A percentile compares a stretch with the other conserved stretches of the same genome.
Evolutionary conservation across 768 basidiomycete species (phyloP).

Genomic region (Boletus rubropictus): DNA sequence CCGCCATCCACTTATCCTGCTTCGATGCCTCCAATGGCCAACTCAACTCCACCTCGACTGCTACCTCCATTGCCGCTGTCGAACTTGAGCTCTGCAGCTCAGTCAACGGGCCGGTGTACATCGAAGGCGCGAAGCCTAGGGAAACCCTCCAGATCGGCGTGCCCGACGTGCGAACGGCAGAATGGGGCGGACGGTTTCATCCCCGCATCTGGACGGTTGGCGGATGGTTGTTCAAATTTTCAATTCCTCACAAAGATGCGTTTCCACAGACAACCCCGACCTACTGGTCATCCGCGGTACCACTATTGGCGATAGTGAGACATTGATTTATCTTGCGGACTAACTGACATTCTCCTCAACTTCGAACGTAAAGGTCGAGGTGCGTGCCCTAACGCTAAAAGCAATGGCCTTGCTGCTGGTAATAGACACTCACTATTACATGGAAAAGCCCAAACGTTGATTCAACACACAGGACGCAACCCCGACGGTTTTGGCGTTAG

Average conservation of each 20-base stretch:
- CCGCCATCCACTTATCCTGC: constrained; percentile 52
- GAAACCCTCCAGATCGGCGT: constrained; percentile 59
- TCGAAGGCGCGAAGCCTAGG: constrained; percentile 47
- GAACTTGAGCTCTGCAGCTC: constrained; percentile 47
- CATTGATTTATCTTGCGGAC: background rate
- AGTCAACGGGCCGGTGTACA: constrained; percentile 57
- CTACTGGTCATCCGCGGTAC: constrained; percentile 39
- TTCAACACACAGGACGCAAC: constrained; percentile 34
- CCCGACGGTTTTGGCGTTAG: constrained; percentile 47
- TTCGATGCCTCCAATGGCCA: constrained; percentile 62
- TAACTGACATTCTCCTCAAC: background rate
- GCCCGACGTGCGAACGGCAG: constrained; percentile 44
- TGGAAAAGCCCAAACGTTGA: background rate
- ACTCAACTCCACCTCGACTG: constrained; percentile 40
- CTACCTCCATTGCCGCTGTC: constrained; percentile 33
- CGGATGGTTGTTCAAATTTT: constrained; percentile 36
- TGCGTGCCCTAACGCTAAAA: constrained; percentile 45
- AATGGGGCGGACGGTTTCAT: constrained; percentile 61
- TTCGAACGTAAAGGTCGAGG: constrained; percentile 40
- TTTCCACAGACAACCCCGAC: constrained; percentile 27
- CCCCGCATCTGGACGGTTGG: constrained; percentile 55
- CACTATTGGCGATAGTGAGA: constrained; percentile 53
- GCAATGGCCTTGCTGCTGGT: constrained; percentile 46
- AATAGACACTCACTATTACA: background rate
- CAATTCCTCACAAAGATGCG: constrained; percentile 36